These are phyloP conservation scores for Ganoderma sinense DNA, from an alignment of 1,284 basidiomycete genomes.

Conservation along the genomic window DNA sequence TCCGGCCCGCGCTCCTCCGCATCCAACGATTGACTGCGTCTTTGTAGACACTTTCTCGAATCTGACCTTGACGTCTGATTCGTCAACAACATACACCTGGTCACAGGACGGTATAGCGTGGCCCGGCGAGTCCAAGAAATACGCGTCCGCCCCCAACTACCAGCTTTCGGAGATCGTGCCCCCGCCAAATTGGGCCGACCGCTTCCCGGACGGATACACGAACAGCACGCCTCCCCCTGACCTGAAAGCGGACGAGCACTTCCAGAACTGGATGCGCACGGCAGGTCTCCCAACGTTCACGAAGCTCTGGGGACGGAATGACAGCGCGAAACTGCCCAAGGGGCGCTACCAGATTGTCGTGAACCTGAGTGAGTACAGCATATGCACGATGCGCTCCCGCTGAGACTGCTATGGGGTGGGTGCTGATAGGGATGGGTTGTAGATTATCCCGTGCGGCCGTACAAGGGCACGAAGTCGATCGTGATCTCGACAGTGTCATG, in stretches of 20 bases:
- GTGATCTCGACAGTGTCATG: conserved; percentile 97
- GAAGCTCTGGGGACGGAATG: conserved; percentile 94
- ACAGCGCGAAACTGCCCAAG: conserved; percentile 72
- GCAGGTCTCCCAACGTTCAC: conserved; percentile 97
- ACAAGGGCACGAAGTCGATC: conserved; percentile 95
- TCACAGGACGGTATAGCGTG: conserved; percentile 89
- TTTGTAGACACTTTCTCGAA: conserved; percentile 79
- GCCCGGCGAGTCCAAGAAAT: conserved; percentile 94
- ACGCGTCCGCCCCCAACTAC: conserved; percentile 70
- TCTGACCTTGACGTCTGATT: conserved; percentile 65
- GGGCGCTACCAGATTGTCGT: conserved; percentile 85
- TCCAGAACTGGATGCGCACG: conserved; percentile 99
- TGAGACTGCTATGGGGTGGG: neutral
- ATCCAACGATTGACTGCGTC: neutral
- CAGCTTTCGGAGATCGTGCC: conserved; percentile 75
- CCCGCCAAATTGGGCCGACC: conserved; percentile 89
- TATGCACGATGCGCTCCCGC: neutral
- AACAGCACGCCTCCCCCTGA: conserved; percentile 76
- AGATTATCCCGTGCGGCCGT: conserved; percentile 96
- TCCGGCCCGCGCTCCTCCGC: conserved; percentile 12
- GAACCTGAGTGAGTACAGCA: conserved; percentile 77
- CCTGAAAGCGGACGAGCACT: conserved; percentile 86
- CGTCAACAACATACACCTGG: conserved; percentile 74
- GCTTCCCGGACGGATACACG: conserved; percentile 83
- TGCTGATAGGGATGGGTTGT: conserved; percentile 14